Conservation (phyloP, 164 flowering plant genomes). For the Magnolia kwangsiensis region DNA sequence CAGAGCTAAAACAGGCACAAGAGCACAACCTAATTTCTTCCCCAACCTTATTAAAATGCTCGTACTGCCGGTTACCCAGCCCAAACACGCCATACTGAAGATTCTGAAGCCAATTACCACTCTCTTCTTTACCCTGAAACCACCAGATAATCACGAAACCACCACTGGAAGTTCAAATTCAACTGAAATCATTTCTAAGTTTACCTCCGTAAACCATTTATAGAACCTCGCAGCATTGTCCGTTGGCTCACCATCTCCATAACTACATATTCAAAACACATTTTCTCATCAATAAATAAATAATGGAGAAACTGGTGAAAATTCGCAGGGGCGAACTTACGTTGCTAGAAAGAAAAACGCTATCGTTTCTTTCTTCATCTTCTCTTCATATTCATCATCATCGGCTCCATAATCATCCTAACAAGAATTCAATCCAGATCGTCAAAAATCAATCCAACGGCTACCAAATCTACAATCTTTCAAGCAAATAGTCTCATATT, state of each 20-base stretch:
- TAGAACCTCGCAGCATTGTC: conserved; percentile 95
- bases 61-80: conserved; percentile 93
- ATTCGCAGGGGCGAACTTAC: conserved; percentile 37
- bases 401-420: conserved; percentile 95
- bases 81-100: conserved; percentile 84
- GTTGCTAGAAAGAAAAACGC: conserved; percentile 89
- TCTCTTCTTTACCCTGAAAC: conserved; percentile 55
- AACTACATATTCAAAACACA: conserved; percentile 33
- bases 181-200: background rate
- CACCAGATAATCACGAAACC: background rate
- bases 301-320: background rate
- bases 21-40: background rate
- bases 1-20: background rate
- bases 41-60: conserved; percentile 91
- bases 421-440: conserved; percentile 2
- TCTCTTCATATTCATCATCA: conserved; percentile 82
- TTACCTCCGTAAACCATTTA: conserved; percentile 59
- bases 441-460: conserved; percentile 1
- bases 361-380: conserved; percentile 68
- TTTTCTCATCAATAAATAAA: background rate
- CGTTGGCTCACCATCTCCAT: conserved; percentile 99
- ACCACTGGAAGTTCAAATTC: background rate
- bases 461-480: background rate
- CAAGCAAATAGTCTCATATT: background rate
- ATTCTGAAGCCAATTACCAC: conserved; percentile 54